A percentile compares a stretch with the other conserved stretches of the same genome.
Conservation (phyloP, 2,329 filamentous ascomycete genomes). For the Venturia aucupariae region DNA sequence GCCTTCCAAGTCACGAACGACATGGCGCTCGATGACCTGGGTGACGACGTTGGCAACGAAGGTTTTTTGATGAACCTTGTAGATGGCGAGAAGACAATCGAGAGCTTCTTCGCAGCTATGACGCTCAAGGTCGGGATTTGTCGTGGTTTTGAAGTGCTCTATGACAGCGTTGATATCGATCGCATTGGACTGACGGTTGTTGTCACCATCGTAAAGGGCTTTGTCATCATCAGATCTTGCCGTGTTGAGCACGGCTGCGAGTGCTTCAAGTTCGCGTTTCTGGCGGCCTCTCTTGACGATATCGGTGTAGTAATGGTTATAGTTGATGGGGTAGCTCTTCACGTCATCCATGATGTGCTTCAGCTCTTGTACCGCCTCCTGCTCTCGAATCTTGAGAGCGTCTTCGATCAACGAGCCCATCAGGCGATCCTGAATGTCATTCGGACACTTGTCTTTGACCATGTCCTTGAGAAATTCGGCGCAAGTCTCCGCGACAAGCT, state of each 20-base stretch:
- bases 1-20: conserved; percentile 24
- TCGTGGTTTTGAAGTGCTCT: conserved; percentile 1
- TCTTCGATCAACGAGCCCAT: conserved; percentile 11
- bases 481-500: conserved; percentile 26
- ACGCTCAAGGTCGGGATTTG: conserved; percentile 25
- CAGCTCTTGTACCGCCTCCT: background rate
- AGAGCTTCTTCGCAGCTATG: conserved; percentile 29
- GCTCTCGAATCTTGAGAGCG: background rate
- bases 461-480: conserved; percentile 28
- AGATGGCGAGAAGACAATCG: conserved; percentile 28
- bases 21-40: conserved; percentile 31
- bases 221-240: background rate
- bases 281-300: conserved; percentile 23
- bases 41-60: conserved; percentile 28
- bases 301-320: conserved; percentile 41
- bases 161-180: background rate
- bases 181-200: background rate
- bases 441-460: conserved; percentile 30
- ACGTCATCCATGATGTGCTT: background rate
- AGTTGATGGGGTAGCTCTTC: conserved; percentile 28
- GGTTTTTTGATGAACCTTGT: conserved; percentile 29
- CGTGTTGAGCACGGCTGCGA: background rate
- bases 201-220: background rate
- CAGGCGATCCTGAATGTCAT: conserved; percentile 32
- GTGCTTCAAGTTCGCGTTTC: background rate